phyloP scores from a whole-genome alignment of 345 rosid genomes.

The Dimocarpus longan region DNA sequence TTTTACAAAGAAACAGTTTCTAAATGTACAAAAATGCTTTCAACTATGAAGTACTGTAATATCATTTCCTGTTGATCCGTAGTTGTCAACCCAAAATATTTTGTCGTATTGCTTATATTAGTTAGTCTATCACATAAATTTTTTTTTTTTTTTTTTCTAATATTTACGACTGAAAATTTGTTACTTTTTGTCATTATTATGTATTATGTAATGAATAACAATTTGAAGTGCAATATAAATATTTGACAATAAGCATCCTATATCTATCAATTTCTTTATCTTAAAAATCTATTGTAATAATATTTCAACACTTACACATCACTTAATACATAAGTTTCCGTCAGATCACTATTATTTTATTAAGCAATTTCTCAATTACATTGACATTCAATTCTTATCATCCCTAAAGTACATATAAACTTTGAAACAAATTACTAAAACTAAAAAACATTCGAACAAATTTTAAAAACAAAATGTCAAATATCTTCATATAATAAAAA shows the following conservation, averaged over 20 bases:
- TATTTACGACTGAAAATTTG: not conserved
- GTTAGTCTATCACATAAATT: not conserved
- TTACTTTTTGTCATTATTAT: not conserved
- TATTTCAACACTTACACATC: not conserved
- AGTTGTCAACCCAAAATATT: not conserved
- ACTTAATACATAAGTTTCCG: not conserved
- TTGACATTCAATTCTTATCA: not conserved
- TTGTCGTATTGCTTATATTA: not conserved
- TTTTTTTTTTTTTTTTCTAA: too few species aligned
- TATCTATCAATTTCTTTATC: not conserved
- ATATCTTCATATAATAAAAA: too few species aligned
- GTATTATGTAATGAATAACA: not conserved
- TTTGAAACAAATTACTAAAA: too few species aligned
- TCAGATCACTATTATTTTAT: not conserved
- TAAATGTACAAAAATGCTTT: not conserved
- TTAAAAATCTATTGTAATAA: not conserved
- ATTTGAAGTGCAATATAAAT: not conserved
- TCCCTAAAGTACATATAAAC: not conserved
- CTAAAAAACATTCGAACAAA: not conserved
- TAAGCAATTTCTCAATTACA: not conserved
- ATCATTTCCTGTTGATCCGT: not conserved
- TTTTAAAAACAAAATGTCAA: too few species aligned
- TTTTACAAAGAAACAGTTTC: not conserved
- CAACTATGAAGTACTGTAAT: too few species aligned
- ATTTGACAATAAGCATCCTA: not conserved